Base-by-base conservation (phyloP, 1,284 basidiomycete genomes). In the Leccinum pallidistipes region DNA sequence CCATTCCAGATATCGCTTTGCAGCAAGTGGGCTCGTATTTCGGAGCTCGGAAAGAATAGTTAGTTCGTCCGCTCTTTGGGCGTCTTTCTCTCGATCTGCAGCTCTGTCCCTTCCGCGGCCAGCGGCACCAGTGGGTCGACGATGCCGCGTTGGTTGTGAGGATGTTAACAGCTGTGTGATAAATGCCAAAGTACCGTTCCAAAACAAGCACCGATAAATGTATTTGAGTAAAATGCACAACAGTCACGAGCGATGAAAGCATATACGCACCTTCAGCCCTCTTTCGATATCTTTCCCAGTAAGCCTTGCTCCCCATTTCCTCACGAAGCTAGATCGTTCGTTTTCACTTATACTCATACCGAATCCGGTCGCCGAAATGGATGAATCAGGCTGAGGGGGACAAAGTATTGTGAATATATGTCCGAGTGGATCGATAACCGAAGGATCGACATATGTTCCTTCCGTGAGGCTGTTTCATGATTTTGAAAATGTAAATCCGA, bases 281-380 rank as follows among this genome's bases (percentile, higher is more conserved):
- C 84, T 83, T 18, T 89, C 86, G 0, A 84, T 78, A 71, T 92
- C 86, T 29, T 83, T 83, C 66, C 83, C 83, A 1, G 87, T 81
- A 24, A 98, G 75, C 95, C 95, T 97, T 5, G 93, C 74, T 0
- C 85, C 90, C 85, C 93, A 95, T 57, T 84, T 81, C 62, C 88
- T 85, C 3, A 87, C 84, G 53, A 93, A 69, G 5, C 77, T 71
- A 27, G 84, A 69, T 92, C 87, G 64, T 82, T 85, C 58, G 80
- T 81, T 34, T 77, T 82, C 71, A 18, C 40, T 66, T 6, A 74
- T 45, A 45, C 14, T 51, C 14, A 63, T n/a, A 27, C 29, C 1
- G 10, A 38, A 32, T 36, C 58, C 64, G 2, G 29, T 34, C 24
- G 47, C 40, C 36, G 49, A 32, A 24, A 52, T n/a, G 45, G 62